Percentiles rank a stretch among this genome's conserved stretches.
phyloP scores from a whole-genome alignment of 306 rosid genomes.

The Cicer chorassanicum region DNA sequence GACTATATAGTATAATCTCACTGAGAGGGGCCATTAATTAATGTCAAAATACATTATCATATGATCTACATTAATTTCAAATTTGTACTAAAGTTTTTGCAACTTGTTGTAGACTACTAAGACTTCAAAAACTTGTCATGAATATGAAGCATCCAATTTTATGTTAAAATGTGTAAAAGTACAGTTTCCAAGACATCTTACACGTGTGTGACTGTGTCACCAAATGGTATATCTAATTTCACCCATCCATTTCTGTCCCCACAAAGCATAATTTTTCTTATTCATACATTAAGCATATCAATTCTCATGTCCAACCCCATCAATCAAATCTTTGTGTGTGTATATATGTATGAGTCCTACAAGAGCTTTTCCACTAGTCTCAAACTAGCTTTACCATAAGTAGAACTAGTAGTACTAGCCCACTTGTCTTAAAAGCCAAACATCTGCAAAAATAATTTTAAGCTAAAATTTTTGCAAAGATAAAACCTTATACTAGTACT shows the following conservation, averaged over 20 bases:
- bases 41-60: conserved; percentile 16
- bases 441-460: conserved; percentile 18
- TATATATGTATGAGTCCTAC: conserved; percentile 36
- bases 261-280: conserved; percentile 57
- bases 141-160: conserved; percentile 44
- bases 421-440: conserved; percentile 5
- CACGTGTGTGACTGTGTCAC: conserved; percentile 62
- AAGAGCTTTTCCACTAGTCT: conserved; percentile 46
- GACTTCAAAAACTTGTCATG: conserved; percentile 12
- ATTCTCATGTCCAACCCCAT: conserved; percentile 63
- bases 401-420: conserved; percentile 20
- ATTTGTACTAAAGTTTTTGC: conserved; percentile 32
- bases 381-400: conserved; percentile 41
- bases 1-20: conserved; percentile 22
- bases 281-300: conserved; percentile 59
- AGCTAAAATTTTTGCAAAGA: conserved; percentile 9
- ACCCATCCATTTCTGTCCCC: conserved; percentile 85
- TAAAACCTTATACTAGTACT: conserved; percentile 26
- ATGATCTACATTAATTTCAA: conserved; percentile 13
- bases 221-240: conserved; percentile 55
- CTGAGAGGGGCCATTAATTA: conserved; percentile 29
- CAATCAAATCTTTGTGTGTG: conserved; percentile 58
- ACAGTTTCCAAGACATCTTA: conserved; percentile 48
- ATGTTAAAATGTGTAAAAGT: conserved; percentile 40
- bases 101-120: conserved; percentile 18